Evolutionary conservation across 139 green algal genomes (phyloP), one percentile per base, ranked within the genome.

Genomic region (Picochlorum sp.): DNA sequence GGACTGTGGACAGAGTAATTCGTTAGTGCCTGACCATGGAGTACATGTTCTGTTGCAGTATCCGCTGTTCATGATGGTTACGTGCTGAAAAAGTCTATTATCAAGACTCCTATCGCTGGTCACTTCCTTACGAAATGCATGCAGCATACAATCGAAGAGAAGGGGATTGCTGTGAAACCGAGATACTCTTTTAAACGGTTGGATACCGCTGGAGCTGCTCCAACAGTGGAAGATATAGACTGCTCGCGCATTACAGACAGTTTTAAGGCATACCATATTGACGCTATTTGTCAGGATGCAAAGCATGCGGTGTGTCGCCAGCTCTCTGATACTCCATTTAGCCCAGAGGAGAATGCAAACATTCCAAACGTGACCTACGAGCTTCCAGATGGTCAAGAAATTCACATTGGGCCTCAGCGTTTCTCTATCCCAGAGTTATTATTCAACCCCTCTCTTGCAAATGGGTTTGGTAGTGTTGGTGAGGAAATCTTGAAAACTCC

Each of bases 41-140:
- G 45, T n/a, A 55, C 56, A 28, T 52, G 0, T 14, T 18, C 26
- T 28, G 20, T 37, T 64, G 81, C 86, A 87, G 89, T 95, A 11
- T 57, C 87, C 11, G 92, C 90, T 10, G 90, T 98, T 24, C 85
- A 96, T 45, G 92, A 97, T 54, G 92, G 92, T 23, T 97, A 89
- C 66, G 73, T 92, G 50, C 83, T 98, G 23, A 59, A 78, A n/a
- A 96, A 95, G 67, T 82, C 74, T 26, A 66, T 96, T 16, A 49
- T 70, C 18, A 74, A 77, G 15, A 79, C 70, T 0, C 83, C 88
- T 0, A 11, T 97, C 26, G 90, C 73, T 4, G 92, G 92, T 11
- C 57, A 70, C 15, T 45, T 90, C 21, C 81, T 96, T 6, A 86
- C 82, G 7, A 57, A 80, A 56, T 78, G 75, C 68, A 81, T 90